phyloP scores from a whole-genome alignment of 495 filamentous ascomycete species.

The Penicillium soppii region DNA sequence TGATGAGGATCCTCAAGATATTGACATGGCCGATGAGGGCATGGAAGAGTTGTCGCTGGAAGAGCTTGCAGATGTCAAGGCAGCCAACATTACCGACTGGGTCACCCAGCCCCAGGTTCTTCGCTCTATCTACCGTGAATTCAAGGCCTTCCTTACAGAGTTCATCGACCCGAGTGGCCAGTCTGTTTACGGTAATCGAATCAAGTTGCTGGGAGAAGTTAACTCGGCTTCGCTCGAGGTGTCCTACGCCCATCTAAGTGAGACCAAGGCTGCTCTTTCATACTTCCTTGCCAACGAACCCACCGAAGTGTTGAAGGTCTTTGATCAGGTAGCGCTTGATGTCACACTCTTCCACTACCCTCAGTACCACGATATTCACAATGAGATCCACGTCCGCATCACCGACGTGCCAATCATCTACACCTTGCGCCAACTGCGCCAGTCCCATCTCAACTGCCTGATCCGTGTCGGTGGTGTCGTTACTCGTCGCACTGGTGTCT shows the following conservation, averaged over 20 bases:
- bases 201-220: slow-evolving; percentile 89
- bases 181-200: slow-evolving; percentile 92
- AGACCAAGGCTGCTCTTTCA: slow-evolving; percentile 91
- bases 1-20: slow-evolving; percentile 88
- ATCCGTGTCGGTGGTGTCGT: slow-evolving; percentile 95
- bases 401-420: slow-evolving; percentile 91
- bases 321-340: slow-evolving; percentile 96
- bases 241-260: slow-evolving; percentile 86
- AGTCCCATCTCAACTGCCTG: slow-evolving; percentile 95
- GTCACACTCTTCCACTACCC: slow-evolving; percentile 93
- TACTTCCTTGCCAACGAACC: slow-evolving; percentile 98
- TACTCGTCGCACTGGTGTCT: slow-evolving; percentile 93
- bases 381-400: slow-evolving; percentile 97
- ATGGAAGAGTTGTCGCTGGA: slow-evolving; percentile 95
- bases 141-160: slow-evolving; percentile 95
- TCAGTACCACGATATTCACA: slow-evolving; percentile 95
- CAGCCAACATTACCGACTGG: slow-evolving; percentile 91
- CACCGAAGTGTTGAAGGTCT: slow-evolving; percentile 88
- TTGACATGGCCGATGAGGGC: slow-evolving; percentile 84
- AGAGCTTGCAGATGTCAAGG: slow-evolving; percentile 90
- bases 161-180: slow-evolving; percentile 83
- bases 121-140: slow-evolving; percentile 90
- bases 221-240: slow-evolving; percentile 97
- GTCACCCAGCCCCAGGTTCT: slow-evolving; percentile 86
- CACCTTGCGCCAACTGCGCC: slow-evolving; percentile 94